Conservation (phyloP, 768 basidiomycete genomes). For the Leccinum subgranulosum region DNA sequence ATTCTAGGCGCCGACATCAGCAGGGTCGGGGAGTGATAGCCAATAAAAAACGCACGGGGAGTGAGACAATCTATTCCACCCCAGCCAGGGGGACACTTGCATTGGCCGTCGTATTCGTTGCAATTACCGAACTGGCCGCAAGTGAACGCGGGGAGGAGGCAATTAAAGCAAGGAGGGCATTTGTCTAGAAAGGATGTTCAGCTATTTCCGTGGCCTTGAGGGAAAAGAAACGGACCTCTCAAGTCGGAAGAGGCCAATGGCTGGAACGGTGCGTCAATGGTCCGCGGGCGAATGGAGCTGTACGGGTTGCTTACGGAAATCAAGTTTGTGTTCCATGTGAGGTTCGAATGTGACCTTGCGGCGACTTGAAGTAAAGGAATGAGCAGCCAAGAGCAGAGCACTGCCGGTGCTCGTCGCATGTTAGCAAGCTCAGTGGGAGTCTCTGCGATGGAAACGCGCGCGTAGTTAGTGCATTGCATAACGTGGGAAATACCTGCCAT, state of each 20-base stretch:
- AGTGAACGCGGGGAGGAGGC: conserved; percentile 83
- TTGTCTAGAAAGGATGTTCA: conserved; percentile 35
- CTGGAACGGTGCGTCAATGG: conserved; percentile 14
- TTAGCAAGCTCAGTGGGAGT: not conserved
- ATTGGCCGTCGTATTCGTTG: conserved; percentile 90
- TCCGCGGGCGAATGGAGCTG: not conserved
- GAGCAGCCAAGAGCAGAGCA: conserved; percentile 16
- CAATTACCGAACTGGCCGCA: conserved; percentile 94
- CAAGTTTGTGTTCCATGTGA: conserved; percentile 15
- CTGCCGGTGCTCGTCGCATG: conserved; percentile 23
- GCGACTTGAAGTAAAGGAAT: conserved; percentile 6
- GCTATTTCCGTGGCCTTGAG: not conserved
- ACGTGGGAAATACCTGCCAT: conserved; percentile 15
- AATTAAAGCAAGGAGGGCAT: conserved; percentile 95
- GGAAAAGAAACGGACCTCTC: conserved; percentile 10
- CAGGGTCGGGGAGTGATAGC: not conserved
- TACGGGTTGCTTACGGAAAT: conserved; percentile 19
- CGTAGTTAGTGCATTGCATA: not conserved
- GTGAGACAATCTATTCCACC: conserved; percentile 92
- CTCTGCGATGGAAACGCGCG: not conserved
- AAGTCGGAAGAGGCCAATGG: conserved; percentile 18
- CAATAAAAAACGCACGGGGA: conserved; percentile 64
- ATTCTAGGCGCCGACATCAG: conserved; percentile 51
- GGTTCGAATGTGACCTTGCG: conserved; percentile 10
- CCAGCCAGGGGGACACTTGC: conserved; percentile 97